These are phyloP conservation scores for Aspergillus unguis DNA, from an alignment of 2,329 filamentous ascomycete genomes.

Conservation along the genomic window DNA sequence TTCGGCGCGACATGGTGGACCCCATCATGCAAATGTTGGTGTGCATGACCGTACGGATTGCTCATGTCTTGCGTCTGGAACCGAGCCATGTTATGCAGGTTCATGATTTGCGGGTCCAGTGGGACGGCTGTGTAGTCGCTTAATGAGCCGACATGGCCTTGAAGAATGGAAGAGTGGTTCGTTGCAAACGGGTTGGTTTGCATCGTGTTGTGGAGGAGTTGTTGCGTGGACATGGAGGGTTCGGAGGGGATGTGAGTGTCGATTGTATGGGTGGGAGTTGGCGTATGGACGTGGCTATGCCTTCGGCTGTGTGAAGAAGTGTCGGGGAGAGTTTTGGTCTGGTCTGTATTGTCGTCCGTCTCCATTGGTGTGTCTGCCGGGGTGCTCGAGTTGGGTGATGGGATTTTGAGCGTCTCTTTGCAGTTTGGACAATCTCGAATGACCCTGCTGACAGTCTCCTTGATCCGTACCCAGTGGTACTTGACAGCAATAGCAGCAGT, in stretches of 20 bases:
- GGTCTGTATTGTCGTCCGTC: slow-evolving; percentile 12
- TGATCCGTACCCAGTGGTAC: slow-evolving; percentile 97
- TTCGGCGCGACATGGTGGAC: slow-evolving; percentile 35
- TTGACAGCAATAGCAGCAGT: slow-evolving; percentile 89
- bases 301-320: slow-evolving; percentile 4
- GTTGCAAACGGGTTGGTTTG: too few relatives aligned
- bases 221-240: slow-evolving; percentile 20
- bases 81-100: slow-evolving; percentile 45
- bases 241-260: slow-evolving; percentile 1
- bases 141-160: slow-evolving; percentile 38
- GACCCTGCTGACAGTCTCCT: slow-evolving; percentile 92
- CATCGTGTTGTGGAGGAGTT: slow-evolving; percentile 31
- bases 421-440: slow-evolving; percentile 89
- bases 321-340: background rate
- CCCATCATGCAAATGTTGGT: slow-evolving; percentile 26
- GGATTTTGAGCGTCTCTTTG: slow-evolving; percentile 70
- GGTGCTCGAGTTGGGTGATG: slow-evolving; percentile 31
- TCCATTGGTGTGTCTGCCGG: background rate
- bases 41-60: slow-evolving; percentile 34
- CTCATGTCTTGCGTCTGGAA: slow-evolving; percentile 40
- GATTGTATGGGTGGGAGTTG: slow-evolving; percentile 22
- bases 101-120: slow-evolving; percentile 61
- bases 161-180: slow-evolving; percentile 29
- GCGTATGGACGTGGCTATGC: slow-evolving; percentile 13
- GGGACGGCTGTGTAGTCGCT: slow-evolving; percentile 51